Evolutionary conservation across 139 green algal species (phyloP).

Genomic region (Ostreobium quekettii): DNA sequence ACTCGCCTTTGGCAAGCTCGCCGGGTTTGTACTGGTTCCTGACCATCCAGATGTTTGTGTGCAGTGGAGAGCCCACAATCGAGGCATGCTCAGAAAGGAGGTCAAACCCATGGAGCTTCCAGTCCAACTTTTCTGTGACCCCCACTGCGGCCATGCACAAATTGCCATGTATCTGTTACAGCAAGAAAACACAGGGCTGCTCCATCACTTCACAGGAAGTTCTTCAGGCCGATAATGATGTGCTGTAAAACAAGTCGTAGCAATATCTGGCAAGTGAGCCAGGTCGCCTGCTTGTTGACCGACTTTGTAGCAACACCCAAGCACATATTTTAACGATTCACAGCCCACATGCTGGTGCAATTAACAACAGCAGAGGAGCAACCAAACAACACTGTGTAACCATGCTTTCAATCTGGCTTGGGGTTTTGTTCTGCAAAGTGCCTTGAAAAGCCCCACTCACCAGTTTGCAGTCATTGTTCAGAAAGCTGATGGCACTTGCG

Average conservation of each 20-base stretch:
- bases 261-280: no score
- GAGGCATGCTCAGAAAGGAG: slow-evolving; percentile 68
- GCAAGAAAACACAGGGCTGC: no score
- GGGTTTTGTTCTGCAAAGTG: background rate
- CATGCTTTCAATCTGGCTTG: background rate
- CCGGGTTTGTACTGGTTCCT: slow-evolving; percentile 78
- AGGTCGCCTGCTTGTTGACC: no score
- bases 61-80: background rate
- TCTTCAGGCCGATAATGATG: no score
- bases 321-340: no score
- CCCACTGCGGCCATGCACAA: slow-evolving; percentile 76
- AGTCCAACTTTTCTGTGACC: slow-evolving; percentile 86
- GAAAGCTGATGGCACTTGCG: slow-evolving; percentile 83
- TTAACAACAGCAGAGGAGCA: no score
- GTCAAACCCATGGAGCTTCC: slow-evolving; percentile 91
- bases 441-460: no score
- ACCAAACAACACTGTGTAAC: no score
- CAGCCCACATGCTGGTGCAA: no score
- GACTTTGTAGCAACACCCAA: no score
- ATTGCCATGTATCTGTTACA: slow-evolving; percentile 89
- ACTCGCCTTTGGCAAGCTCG: slow-evolving; percentile 79
- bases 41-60: background rate
- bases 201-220: no score
- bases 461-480: slow-evolving; percentile 92
- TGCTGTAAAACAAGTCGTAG: no score